Percentiles rank a stretch among this genome's conserved stretches.
Conservation (phyloP, 1,284 basidiomycete species). For the Athelia psychrophila region DNA sequence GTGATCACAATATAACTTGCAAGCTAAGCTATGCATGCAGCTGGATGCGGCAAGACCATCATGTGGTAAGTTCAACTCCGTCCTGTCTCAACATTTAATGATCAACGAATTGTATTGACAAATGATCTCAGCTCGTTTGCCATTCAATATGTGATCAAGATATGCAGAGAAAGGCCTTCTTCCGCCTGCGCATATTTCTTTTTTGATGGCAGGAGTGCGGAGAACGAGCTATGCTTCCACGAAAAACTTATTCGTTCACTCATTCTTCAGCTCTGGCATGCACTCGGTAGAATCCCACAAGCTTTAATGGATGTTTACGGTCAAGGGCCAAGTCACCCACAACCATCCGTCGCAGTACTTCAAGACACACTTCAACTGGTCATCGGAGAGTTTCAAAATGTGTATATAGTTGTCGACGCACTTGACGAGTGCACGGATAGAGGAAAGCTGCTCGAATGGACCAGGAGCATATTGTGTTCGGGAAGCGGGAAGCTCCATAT, state of each 20-base stretch:
- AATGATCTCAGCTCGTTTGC: not conserved
- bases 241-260: not conserved
- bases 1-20: not conserved
- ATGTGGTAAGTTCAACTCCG: not conserved
- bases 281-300: not conserved
- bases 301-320: not conserved
- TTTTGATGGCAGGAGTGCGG: not conserved
- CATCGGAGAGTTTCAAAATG: not conserved
- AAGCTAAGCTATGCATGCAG: not conserved
- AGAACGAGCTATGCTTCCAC: not conserved
- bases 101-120: not conserved
- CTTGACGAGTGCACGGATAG: not conserved
- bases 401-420: not conserved
- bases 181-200: not conserved
- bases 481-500: not conserved
- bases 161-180: not conserved
- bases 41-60: not conserved
- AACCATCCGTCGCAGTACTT: not conserved
- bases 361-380: not conserved
- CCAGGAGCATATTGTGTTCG: not conserved
- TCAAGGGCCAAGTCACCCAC: not conserved
- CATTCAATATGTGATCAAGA: not conserved
- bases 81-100: too few relatives aligned
- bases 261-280: not conserved
- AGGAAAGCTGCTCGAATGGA: not conserved